These are phyloP conservation scores for Leucosporidium yakuticum DNA, from an alignment of 768 basidiomycete species.

Conservation along the genomic window DNA sequence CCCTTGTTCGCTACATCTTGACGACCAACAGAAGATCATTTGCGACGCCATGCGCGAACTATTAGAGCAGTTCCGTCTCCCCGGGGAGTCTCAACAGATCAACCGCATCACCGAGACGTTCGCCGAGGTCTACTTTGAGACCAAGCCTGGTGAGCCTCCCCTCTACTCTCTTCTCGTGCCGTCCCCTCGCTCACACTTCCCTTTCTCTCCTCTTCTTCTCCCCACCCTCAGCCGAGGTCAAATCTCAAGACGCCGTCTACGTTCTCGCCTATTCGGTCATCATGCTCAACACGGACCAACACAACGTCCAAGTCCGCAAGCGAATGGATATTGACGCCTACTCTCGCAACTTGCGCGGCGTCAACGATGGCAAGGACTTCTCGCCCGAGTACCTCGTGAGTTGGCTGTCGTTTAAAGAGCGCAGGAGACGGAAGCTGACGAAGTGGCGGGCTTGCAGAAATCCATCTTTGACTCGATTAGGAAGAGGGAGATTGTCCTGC, in stretches of 20 bases:
- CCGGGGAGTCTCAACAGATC: slow-evolving; percentile 93
- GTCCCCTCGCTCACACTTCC: not conserved
- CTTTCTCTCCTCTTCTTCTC: too few species aligned
- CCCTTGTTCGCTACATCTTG: too few species aligned
- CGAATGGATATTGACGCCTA: slow-evolving; percentile 96
- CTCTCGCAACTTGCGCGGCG: slow-evolving; percentile 80
- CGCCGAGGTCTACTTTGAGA: slow-evolving; percentile 80
- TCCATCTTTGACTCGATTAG: slow-evolving; percentile 89
- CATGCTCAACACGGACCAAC: slow-evolving; percentile 95
- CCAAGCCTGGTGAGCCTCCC: slow-evolving; percentile 60
- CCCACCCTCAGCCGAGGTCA: slow-evolving; percentile 64
- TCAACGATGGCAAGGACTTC: slow-evolving; percentile 80
- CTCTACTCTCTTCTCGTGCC: not conserved
- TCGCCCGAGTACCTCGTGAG: slow-evolving; percentile 75
- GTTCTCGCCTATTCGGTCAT: slow-evolving; percentile 93
- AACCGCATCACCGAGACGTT: slow-evolving; percentile 89
- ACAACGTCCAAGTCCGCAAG: slow-evolving; percentile 87
- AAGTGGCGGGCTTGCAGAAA: slow-evolving; percentile 52
- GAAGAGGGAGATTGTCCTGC: slow-evolving; percentile 91
- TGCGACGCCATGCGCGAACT: slow-evolving; percentile 95
- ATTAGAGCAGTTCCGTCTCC: slow-evolving; percentile 85
- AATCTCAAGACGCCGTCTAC: slow-evolving; percentile 85
- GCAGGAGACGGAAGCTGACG: not conserved
- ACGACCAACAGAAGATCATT: slow-evolving; percentile 67
- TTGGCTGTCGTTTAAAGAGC: not conserved